A percentile compares a stretch with the other conserved stretches of the same genome.
These are phyloP conservation scores for Vitis hybrid DNA, from an alignment of 177 flowering plant species.

Conservation along the genomic window DNA sequence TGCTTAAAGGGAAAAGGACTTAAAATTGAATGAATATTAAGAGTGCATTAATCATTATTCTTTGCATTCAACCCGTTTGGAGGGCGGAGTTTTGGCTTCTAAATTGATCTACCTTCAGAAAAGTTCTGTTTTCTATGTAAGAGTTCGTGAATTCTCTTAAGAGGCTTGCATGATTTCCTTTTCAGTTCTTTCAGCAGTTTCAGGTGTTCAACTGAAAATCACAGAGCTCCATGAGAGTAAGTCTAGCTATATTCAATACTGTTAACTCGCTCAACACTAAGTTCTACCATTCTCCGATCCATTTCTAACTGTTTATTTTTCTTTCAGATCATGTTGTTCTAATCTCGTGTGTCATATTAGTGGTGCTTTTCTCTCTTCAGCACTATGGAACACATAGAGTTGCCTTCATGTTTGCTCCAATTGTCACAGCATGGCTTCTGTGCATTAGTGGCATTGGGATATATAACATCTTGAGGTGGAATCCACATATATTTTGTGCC, in stretches of 20 bases:
- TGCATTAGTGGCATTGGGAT: constrained; percentile 63
- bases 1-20: background rate
- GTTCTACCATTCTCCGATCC: background rate
- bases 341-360: constrained; percentile 54
- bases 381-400: constrained; percentile 71
- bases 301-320: constrained; percentile 3
- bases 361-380: constrained; percentile 70
- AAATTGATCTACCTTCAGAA: background rate
- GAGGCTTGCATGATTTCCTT: constrained; percentile 12
- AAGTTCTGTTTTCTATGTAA: background rate
- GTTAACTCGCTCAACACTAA: background rate
- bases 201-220: constrained; percentile 51
- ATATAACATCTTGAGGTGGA: constrained; percentile 62
- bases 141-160: constrained; percentile 2
- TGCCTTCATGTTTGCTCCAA: constrained; percentile 74
- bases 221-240: constrained; percentile 59
- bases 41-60: background rate
- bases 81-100: background rate
- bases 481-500: constrained; percentile 50
- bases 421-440: constrained; percentile 63
- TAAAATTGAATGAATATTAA: no score
- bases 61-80: background rate
- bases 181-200: constrained; percentile 81
- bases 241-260: constrained; percentile 18
- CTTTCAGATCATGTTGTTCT: constrained; percentile 51